Evolutionary conservation across 148 eudicot species (phyloP).

Genomic region (Chenopodium formosanum): DNA sequence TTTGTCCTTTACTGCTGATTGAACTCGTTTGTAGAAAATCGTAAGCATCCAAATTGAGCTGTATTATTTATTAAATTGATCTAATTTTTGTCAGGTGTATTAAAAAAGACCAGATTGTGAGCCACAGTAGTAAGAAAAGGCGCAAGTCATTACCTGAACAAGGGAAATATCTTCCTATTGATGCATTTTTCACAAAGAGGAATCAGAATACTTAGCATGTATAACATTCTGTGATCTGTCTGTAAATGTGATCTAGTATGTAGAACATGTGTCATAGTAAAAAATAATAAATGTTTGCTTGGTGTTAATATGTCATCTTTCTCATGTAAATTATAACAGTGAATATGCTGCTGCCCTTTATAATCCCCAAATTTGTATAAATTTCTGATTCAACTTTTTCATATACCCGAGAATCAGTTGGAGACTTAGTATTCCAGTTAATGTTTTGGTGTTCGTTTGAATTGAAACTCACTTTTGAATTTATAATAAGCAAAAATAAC

Average conservation of each 20-base stretch:
- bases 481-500: no score
- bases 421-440: no score
- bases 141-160: slow-evolving; percentile 45
- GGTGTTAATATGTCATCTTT: background rate
- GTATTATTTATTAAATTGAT: background rate
- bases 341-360: background rate
- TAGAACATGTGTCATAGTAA: background rate
- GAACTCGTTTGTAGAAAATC: background rate
- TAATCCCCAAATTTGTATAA: background rate
- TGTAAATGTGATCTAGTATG: slow-evolving; percentile 14
- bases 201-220: slow-evolving; percentile 29
- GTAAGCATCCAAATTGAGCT: background rate
- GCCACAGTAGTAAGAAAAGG: slow-evolving; percentile 53
- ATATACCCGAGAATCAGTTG: background rate
- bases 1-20: background rate
- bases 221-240: background rate
- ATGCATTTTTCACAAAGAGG: slow-evolving; percentile 57
- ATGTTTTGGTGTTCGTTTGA: no score
- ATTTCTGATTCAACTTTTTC: background rate
- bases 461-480: no score
- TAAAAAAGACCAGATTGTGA: slow-evolving; percentile 35
- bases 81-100: slow-evolving; percentile 42
- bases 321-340: background rate
- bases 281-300: no score
- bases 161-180: slow-evolving; percentile 69